These are phyloP conservation scores for Penicillium flavigenum DNA, from an alignment of 495 filamentous ascomycete genomes.

Conservation along the genomic window DNA sequence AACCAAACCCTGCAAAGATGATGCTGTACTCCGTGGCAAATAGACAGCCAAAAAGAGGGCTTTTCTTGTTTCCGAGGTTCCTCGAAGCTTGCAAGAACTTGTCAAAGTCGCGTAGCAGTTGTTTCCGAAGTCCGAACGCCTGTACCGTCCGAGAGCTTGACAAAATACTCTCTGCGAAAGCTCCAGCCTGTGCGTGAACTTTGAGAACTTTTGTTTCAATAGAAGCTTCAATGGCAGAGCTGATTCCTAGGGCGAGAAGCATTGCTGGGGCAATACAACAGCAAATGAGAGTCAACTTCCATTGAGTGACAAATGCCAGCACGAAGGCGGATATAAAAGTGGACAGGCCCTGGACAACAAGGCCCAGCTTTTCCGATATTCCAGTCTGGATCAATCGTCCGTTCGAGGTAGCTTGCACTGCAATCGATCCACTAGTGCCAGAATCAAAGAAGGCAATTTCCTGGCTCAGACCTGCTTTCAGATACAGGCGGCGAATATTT, in stretches of 20 bases:
- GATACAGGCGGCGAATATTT: conserved; percentile 71
- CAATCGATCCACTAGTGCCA: conserved; percentile 75
- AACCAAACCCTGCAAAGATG: conserved; percentile 72
- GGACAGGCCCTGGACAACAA: conserved; percentile 61
- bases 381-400: conserved; percentile 74
- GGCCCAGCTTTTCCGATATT: conserved; percentile 70
- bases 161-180: conserved; percentile 78
- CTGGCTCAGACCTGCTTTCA: conserved; percentile 69
- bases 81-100: conserved; percentile 65
- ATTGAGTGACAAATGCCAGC: conserved; percentile 70
- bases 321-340: conserved; percentile 76
- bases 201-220: conserved; percentile 65
- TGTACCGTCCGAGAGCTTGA: conserved; percentile 75
- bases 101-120: conserved; percentile 53
- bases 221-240: conserved; percentile 30
- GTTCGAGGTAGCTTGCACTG: conserved; percentile 69
- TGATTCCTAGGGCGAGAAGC: conserved; percentile 55
- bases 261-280: conserved; percentile 64
- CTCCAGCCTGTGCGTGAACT: conserved; percentile 70
- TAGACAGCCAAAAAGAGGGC: conserved; percentile 58
- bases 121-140: conserved; percentile 76
- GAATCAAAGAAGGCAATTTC: conserved; percentile 83
- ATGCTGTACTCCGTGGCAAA: conserved; percentile 67
- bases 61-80: conserved; percentile 65
- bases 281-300: conserved; percentile 73